Evolutionary conservation across 192 early-diverging fungal species (phyloP), one percentile per base, ranked within the genome.

Genomic region (Glomus cerebriforme): DNA sequence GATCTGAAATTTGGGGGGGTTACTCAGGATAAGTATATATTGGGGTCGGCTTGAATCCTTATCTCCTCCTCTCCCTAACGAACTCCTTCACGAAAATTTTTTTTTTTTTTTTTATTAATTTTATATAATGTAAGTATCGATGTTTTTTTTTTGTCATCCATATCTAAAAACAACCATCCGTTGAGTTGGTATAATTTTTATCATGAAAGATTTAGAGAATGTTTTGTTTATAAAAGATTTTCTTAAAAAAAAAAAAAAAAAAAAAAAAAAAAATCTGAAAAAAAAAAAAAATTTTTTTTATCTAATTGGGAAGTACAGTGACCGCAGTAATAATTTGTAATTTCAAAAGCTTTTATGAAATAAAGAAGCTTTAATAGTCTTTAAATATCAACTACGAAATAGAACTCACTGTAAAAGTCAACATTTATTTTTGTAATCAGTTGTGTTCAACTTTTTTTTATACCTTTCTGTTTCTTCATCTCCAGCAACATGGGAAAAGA

Each of bases 401-500:
- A 54, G 17, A 54, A 54, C 26, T 63, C 8, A 63, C 60, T 9
- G 9, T 63, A 63, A 63, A 54, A 54, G 3, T 54, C n/a, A 54
- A 19, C 15, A 54, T 54, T 54, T 19, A 15, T 54, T 17, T 54
- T 19, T 19, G 2, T 43, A 54, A 0, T 54, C 5, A 13, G 13
- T 49, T 49, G 12, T 49, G 47, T 17, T 17, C 5, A 26, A 27
- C 26, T 64, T 12, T 26, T 15, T 63, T 64, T 26, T 64, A 15
- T 64, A 31, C 29, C 22, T 32, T 64, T 35, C 32, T 39, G 31
- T 67, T 68, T 68, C 4, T n/a, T 37, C 66, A 68, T 68, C 66
- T 68, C 2, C 29, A 37, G 34, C 34, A 34, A 37, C 35, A 84
- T 81, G 80, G 83, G 81, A 83, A 95, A 96, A 87, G 95, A 96